phyloP scores from a whole-genome alignment of 176 grass and related monocot genomes.

The Pontederia paniculata region DNA sequence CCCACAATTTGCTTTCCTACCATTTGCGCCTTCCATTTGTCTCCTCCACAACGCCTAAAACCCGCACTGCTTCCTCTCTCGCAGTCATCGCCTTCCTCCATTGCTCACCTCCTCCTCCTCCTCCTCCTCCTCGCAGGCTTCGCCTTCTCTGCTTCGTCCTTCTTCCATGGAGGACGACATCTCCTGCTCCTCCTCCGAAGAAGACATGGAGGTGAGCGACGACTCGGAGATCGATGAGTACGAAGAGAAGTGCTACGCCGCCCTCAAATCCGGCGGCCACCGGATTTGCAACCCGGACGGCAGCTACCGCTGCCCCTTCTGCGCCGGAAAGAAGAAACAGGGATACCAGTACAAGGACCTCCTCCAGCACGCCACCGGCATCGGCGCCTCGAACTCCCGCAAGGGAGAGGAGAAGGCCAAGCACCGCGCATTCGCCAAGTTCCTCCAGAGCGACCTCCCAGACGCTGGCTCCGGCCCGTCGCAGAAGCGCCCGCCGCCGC shows the following conservation, averaged over 20 bases:
- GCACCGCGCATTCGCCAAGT: conserved; percentile 29
- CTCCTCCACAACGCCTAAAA: too few relatives aligned
- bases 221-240: conserved; percentile 31
- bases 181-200: conserved; percentile 24
- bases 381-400: conserved; percentile 48
- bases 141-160: background rate
- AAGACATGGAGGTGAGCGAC: conserved; percentile 37
- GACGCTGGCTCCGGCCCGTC: conserved; percentile 8
- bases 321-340: conserved; percentile 81
- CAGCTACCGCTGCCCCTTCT: conserved; percentile 84
- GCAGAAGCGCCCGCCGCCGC: conserved; percentile 10
- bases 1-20: too few relatives aligned
- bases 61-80: background rate
- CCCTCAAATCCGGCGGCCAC: conserved; percentile 49
- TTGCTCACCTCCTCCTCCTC: background rate
- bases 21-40: too few relatives aligned
- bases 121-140: too few relatives aligned
- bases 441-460: conserved; percentile 29
- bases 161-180: conserved; percentile 8
- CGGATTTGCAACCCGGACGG: conserved; percentile 59
- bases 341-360: conserved; percentile 73
- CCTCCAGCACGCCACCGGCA: conserved; percentile 75
- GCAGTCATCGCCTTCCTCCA: background rate
- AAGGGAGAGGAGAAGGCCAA: conserved; percentile 22
- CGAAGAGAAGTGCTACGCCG: conserved; percentile 39